Conservation (phyloP, 805 yeast genomes). For the Lipomyces yamadae region DNA sequence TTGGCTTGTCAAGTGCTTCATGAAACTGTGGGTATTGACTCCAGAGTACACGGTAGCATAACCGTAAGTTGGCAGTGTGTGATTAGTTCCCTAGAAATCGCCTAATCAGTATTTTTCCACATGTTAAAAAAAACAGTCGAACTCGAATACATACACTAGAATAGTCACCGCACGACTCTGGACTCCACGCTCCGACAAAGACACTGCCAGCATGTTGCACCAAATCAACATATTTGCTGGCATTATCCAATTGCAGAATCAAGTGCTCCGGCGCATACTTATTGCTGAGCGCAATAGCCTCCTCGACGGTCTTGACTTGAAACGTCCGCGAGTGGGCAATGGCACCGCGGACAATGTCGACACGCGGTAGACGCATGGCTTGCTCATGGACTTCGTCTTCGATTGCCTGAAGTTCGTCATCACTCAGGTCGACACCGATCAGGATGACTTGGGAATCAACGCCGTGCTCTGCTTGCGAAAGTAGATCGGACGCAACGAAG, state of each 20-base stretch:
- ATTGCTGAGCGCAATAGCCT: slow-evolving; percentile 87
- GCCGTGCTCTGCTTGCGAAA: slow-evolving; percentile 99
- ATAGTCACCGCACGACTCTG: slow-evolving; percentile 98
- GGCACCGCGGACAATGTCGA: slow-evolving; percentile 88
- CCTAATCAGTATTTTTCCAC: background rate
- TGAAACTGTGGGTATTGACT: slow-evolving; percentile 94
- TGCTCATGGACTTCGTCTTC: slow-evolving; percentile 85
- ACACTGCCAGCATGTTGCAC: slow-evolving; percentile 96
- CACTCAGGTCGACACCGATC: slow-evolving; percentile 74
- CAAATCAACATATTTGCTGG: slow-evolving; percentile 67
- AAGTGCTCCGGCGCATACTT: slow-evolving; percentile 97
- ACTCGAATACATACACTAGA: slow-evolving; percentile 49
- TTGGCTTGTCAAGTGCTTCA: slow-evolving; percentile 93
- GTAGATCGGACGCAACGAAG: slow-evolving; percentile 93
- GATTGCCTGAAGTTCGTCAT: slow-evolving; percentile 63
- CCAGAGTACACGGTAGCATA: slow-evolving; percentile 98
- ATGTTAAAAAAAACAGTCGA: background rate
- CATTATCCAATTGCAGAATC: slow-evolving; percentile 85
- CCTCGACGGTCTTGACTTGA: slow-evolving; percentile 66
- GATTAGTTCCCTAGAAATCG: slow-evolving; percentile 85
- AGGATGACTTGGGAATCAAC: slow-evolving; percentile 96
- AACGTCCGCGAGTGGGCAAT: slow-evolving; percentile 89
- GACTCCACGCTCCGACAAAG: slow-evolving; percentile 94
- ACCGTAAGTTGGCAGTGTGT: slow-evolving; percentile 97
- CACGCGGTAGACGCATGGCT: slow-evolving; percentile 84